Percentiles rank a stretch among this genome's conserved stretches.
These are phyloP conservation scores for Aethionema arabicum DNA, from an alignment of 345 rosid genomes.

Conservation along the genomic window DNA sequence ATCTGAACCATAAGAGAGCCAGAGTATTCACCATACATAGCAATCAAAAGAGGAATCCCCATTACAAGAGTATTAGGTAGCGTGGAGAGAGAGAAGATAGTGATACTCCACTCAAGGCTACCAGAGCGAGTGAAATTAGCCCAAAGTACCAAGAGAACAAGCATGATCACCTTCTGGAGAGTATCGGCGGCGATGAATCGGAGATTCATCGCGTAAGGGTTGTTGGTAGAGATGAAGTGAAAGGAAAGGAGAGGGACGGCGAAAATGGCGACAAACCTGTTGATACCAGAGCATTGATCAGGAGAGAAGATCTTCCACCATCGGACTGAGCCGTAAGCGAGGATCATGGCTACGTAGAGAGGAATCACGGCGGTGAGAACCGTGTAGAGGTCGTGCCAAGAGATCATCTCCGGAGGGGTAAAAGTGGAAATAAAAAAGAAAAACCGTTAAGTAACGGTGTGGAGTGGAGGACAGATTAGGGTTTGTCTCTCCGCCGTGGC, in stretches of 20 bases:
- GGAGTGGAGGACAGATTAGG: background rate
- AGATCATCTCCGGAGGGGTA: slow-evolving; percentile 52
- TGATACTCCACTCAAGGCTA: slow-evolving; percentile 90
- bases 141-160: slow-evolving; percentile 60
- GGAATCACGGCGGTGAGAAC: slow-evolving; percentile 91
- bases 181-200: slow-evolving; percentile 93
- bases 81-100: slow-evolving; percentile 85
- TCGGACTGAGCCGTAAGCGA: slow-evolving; percentile 95
- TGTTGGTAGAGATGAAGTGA: slow-evolving; percentile 88
- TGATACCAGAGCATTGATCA: slow-evolving; percentile 97
- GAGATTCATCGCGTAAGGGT: slow-evolving; percentile 85
- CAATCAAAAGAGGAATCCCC: slow-evolving; percentile 95
- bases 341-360: slow-evolving; percentile 91
- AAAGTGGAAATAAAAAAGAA: background rate
- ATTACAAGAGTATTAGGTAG: slow-evolving; percentile 92
- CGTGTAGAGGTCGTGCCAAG: slow-evolving; percentile 72
- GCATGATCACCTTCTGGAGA: slow-evolving; percentile 77
- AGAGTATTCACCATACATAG: slow-evolving; percentile 77
- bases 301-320: slow-evolving; percentile 99
- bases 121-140: slow-evolving; percentile 61
- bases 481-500: background rate
- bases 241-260: slow-evolving; percentile 95
- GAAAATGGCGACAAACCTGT: slow-evolving; percentile 89
- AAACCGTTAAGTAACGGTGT: slow-evolving; percentile 40
- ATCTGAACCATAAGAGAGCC: slow-evolving; percentile 94